Conservation (phyloP, 2,329 filamentous ascomycete genomes). For the Blumeria hordei region DNA sequence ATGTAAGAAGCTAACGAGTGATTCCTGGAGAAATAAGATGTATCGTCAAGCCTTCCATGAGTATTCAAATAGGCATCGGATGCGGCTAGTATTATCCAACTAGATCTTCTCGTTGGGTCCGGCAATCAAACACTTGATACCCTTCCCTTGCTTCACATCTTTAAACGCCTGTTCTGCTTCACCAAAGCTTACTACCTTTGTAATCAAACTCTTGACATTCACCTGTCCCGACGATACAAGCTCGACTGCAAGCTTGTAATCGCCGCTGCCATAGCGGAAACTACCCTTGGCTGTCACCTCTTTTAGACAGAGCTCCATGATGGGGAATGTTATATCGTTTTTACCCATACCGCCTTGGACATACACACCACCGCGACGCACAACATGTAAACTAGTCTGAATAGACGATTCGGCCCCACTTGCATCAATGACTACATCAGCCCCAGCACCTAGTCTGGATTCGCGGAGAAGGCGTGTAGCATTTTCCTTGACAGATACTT, state of each 20-base stretch:
- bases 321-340: slow-evolving; percentile 69
- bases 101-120: slow-evolving; percentile 26
- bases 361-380: slow-evolving; percentile 49
- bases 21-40: too few relatives aligned
- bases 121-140: slow-evolving; percentile 44
- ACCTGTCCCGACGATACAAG: slow-evolving; percentile 51
- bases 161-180: slow-evolving; percentile 71
- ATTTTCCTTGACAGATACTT: slow-evolving; percentile 44
- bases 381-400: slow-evolving; percentile 46
- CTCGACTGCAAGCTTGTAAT: slow-evolving; percentile 56
- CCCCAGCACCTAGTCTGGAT: slow-evolving; percentile 38
- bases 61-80: too few relatives aligned
- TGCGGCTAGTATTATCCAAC: not conserved
- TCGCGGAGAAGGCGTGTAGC: slow-evolving; percentile 40
- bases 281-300: slow-evolving; percentile 70
- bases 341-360: slow-evolving; percentile 84
- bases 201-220: slow-evolving; percentile 63
- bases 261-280: slow-evolving; percentile 72
- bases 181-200: slow-evolving; percentile 50
- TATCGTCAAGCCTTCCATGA: too few relatives aligned
- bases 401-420: slow-evolving; percentile 58
- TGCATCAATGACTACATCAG: slow-evolving; percentile 60
- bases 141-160: slow-evolving; percentile 64
- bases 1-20: too few relatives aligned
- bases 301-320: slow-evolving; percentile 72